phyloP scores from a whole-genome alignment of 1,139 yeast species.

The Magnusiomyces sp. region DNA sequence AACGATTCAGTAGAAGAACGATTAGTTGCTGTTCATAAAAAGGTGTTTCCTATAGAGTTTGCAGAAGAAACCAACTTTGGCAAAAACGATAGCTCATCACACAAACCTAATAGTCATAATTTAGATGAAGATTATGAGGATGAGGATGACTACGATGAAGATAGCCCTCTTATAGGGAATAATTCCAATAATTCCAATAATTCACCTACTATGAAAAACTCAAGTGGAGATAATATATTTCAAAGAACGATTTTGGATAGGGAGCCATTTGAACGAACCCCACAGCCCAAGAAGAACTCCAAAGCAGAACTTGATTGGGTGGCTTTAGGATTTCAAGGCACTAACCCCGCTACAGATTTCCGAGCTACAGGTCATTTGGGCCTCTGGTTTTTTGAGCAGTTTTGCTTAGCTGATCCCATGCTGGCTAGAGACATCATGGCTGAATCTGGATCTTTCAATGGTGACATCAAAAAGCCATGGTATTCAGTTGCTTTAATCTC shows the following conservation, averaged over 20 bases:
- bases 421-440: slow-evolving; percentile 4
- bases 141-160: not conserved
- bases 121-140: not conserved
- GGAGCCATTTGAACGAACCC: not conserved
- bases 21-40: not conserved
- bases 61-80: not conserved
- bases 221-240: not conserved
- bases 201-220: no score
- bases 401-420: not conserved
- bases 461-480: slow-evolving; percentile 3
- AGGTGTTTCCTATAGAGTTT: not conserved
- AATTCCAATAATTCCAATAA: no score
- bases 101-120: no score
- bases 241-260: slow-evolving; percentile 1
- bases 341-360: slow-evolving; percentile 5
- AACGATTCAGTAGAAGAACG: slow-evolving; percentile 1
- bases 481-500: slow-evolving; percentile 5
- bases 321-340: slow-evolving; percentile 5
- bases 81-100: no score
- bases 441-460: slow-evolving; percentile 7
- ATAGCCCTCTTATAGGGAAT: not conserved
- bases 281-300: not conserved
- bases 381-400: not conserved
- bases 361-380: slow-evolving; percentile 4
- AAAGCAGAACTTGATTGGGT: slow-evolving; percentile 5